Evolutionary conservation across 352 stramenopile species (phyloP), one percentile per base, ranked within the genome.

Genomic region (Thalassiosira mediterranea): DNA sequence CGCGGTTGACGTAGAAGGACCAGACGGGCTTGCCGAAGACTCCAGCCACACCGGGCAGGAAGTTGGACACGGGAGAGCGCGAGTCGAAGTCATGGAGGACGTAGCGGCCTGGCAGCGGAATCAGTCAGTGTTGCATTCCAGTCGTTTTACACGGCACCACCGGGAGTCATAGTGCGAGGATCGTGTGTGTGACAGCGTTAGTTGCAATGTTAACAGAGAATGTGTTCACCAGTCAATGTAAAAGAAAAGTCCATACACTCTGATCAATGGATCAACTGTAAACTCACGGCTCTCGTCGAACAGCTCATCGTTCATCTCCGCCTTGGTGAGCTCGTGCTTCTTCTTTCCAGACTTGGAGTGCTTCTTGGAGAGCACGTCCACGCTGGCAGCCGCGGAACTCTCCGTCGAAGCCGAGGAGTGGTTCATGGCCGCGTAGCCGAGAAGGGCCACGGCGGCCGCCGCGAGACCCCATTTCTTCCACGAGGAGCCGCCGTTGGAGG

Each of bases 1-100:
- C 86, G 10, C 86, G 72, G 54, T 91, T 92, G 13, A 92, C 82
- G 65, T 91, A 94, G 56, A 92, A 94, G 23, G 83, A 66, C 78
- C 87, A 94, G 13, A 73, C 58, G 47, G 91, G 91, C 56, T 92
- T 92, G 0, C 86, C 86, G 54, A 79, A 92, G 38, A 88, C 72
- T 17, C 86, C 86, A 11, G 86, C 86, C 3, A 91, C 63, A 57
- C 71, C 72, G 10, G 89, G 85, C 2, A 95, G 75, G 70, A 95
- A 94, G 57, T 91, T 84, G 8, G 89, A 88, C 54, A 94, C 90
- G 7, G 88, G 77, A 40, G 90, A 87, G 31, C 75, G 62, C 23
- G 64, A 29, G 67, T 95, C 90, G 66, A 88, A 95, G 60, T 94
- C 78, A 21, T 84, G 51, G 31, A 95, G 47, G 31, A 95, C 72